A percentile compares a stretch with the other conserved stretches of the same genome.
Evolutionary conservation across 352 stramenopile genomes (phyloP).

Genomic region (Phytophthora megakarya): DNA sequence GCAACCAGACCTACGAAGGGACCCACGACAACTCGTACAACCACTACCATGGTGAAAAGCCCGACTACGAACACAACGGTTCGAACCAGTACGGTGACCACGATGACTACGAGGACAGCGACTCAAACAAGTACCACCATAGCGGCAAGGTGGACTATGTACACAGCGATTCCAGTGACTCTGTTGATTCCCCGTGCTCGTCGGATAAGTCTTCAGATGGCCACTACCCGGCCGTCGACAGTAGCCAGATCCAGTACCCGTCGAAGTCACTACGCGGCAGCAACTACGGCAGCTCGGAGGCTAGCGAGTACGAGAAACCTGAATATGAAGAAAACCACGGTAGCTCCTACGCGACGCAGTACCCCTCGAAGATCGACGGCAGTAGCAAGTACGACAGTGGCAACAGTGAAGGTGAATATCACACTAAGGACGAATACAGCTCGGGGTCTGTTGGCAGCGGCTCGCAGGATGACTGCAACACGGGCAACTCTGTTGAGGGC

Average conservation of each 20-base stretch:
- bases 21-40: not conserved
- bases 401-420: constrained; percentile 5
- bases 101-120: not conserved
- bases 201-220: constrained; percentile 13
- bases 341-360: not conserved
- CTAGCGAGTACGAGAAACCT: constrained; percentile 10
- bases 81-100: constrained; percentile 1
- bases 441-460: not conserved
- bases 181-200: constrained; percentile 10
- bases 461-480: constrained; percentile 3
- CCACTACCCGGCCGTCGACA: constrained; percentile 1
- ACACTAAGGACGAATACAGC: constrained; percentile 11
- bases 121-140: not conserved
- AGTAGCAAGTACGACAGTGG: not conserved
- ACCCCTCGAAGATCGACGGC: constrained; percentile 2
- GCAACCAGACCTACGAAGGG: not conserved
- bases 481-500: not conserved
- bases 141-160: constrained; percentile 2
- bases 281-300: constrained; percentile 7
- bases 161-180: constrained; percentile 2
- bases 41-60: too few species aligned
- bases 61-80: not conserved
- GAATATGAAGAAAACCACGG: constrained; percentile 9
- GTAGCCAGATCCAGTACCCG: constrained; percentile 21
- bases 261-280: constrained; percentile 28